Conservation (phyloP, 805 yeast genomes). For the Groenewaldozyma tartarivorans region DNA sequence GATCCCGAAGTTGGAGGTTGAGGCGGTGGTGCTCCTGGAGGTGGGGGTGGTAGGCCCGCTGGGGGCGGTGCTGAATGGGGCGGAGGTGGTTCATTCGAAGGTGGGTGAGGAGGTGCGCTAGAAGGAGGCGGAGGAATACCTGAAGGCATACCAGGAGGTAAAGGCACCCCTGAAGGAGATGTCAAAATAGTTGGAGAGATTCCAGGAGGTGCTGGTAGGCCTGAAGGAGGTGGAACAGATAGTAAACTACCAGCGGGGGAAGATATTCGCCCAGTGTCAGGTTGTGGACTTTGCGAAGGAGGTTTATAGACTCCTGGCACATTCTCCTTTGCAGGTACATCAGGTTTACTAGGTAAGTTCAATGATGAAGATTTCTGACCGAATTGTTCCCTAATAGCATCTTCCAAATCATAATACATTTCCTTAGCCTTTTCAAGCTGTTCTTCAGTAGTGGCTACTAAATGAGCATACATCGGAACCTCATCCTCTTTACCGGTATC, state of each 20-base stretch:
- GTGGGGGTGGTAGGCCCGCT: conserved; percentile 11
- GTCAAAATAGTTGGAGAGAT: conserved; percentile 4
- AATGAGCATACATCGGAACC: conserved; percentile 24
- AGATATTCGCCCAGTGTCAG: conserved; percentile 5
- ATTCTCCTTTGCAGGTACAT: neutral
- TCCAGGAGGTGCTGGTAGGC: conserved; percentile 8
- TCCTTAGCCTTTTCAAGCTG: conserved; percentile 20
- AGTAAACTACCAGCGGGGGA: conserved; percentile 3
- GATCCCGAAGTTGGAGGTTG: conserved; percentile 5
- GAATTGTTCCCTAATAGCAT: conserved; percentile 19
- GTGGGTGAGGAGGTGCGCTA: conserved; percentile 11
- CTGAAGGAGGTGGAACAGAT: conserved; percentile 7
- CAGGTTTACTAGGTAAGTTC: conserved; percentile 2
- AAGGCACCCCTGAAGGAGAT: conserved; percentile 6
- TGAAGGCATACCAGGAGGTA: conserved; percentile 3
- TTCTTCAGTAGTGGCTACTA: conserved; percentile 20
- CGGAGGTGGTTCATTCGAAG: conserved; percentile 5
- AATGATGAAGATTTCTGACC: too few species aligned
- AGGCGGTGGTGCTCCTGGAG: conserved; percentile 7
- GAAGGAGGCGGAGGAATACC: conserved; percentile 15
- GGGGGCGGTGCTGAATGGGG: conserved; percentile 14
- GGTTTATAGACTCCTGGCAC: neutral
- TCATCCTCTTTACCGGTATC: conserved; percentile 25
- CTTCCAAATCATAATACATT: conserved; percentile 21
- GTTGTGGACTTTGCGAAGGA: conserved; percentile 8